Evolutionary conservation across 306 rosid genomes (phyloP).

Genomic region (Castanospermum australe): DNA sequence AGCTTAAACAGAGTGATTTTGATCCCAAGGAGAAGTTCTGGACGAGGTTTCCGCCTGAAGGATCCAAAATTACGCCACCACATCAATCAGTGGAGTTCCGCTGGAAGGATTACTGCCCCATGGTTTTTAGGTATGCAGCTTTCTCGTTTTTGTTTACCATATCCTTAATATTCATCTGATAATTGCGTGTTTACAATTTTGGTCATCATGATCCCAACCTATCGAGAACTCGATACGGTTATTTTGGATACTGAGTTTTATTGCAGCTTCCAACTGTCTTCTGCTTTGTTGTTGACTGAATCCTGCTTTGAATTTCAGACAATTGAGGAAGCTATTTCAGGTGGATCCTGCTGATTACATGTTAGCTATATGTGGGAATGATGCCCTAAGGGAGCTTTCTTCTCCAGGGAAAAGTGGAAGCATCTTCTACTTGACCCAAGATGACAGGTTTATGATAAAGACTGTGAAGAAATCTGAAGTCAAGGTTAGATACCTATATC

Average conservation of each 20-base stretch:
- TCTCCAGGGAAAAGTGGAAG: slow-evolving; percentile 99
- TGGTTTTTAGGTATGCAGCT: slow-evolving; percentile 42
- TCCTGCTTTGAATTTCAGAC: slow-evolving; percentile 53
- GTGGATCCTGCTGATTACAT: slow-evolving; percentile 59
- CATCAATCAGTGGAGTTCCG: slow-evolving; percentile 48
- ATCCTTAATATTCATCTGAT: not conserved
- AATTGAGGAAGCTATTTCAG: slow-evolving; percentile 57
- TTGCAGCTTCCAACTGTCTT: not conserved
- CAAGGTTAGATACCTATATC: slow-evolving; percentile 62
- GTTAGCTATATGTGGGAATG: slow-evolving; percentile 54
- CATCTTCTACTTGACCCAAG: slow-evolving; percentile 90
- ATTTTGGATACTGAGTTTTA: not conserved
- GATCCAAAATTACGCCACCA: slow-evolving; percentile 49
- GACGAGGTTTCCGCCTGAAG: slow-evolving; percentile 55
- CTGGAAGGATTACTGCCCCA: slow-evolving; percentile 58
- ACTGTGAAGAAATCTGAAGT: slow-evolving; percentile 98
- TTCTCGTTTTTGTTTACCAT: not conserved
- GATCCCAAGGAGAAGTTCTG: slow-evolving; percentile 54
- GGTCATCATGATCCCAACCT: not conserved
- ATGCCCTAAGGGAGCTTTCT: slow-evolving; percentile 53
- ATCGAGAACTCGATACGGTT: not conserved
- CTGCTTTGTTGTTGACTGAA: not conserved
- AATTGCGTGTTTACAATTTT: not conserved
- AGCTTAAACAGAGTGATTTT: slow-evolving; percentile 43
- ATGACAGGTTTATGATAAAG: slow-evolving; percentile 94